Evolutionary conservation across 768 basidiomycete genomes (phyloP).

Genomic region (Russula emetica): DNA sequence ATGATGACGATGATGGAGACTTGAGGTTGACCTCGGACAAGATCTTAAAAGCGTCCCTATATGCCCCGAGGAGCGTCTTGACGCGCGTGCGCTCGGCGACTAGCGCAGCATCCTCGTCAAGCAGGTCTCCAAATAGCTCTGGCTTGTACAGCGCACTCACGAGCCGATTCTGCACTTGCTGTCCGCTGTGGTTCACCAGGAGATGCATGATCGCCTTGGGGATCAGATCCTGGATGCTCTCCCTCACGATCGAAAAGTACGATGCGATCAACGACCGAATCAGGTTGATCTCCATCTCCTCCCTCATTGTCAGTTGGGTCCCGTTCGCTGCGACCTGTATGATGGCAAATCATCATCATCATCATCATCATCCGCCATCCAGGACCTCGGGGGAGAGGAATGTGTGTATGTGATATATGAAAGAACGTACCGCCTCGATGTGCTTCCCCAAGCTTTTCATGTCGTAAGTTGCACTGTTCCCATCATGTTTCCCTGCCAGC

Average conservation of each 20-base stretch:
- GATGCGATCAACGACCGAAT: slow-evolving; percentile 93
- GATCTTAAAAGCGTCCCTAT: slow-evolving; percentile 89
- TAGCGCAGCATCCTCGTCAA: slow-evolving; percentile 93
- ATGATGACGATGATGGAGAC: slow-evolving; percentile 37
- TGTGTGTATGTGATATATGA: neutral
- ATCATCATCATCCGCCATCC: neutral
- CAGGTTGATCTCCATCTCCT: slow-evolving; percentile 95
- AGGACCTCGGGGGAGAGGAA: neutral
- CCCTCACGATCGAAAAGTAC: slow-evolving; percentile 94
- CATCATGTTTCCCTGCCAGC: slow-evolving; percentile 68
- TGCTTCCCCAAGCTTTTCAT: slow-evolving; percentile 99
- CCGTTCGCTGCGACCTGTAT: slow-evolving; percentile 50
- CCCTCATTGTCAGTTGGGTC: slow-evolving; percentile 63
- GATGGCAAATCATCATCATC: neutral
- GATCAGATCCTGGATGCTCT: slow-evolving; percentile 93
- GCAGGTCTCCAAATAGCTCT: slow-evolving; percentile 80
- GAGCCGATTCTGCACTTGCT: slow-evolving; percentile 93
- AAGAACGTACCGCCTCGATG: slow-evolving; percentile 82
- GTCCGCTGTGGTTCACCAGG: slow-evolving; percentile 93
- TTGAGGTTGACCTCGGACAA: slow-evolving; percentile 79
- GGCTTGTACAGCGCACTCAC: slow-evolving; percentile 96
- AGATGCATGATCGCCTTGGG: slow-evolving; percentile 99
- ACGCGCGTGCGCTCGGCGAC: slow-evolving; percentile 91
- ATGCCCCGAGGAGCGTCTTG: slow-evolving; percentile 91
- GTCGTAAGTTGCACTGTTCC: slow-evolving; percentile 83